These are phyloP conservation scores for Mycena metata DNA, from an alignment of 768 basidiomycete species.

Conservation along the genomic window DNA sequence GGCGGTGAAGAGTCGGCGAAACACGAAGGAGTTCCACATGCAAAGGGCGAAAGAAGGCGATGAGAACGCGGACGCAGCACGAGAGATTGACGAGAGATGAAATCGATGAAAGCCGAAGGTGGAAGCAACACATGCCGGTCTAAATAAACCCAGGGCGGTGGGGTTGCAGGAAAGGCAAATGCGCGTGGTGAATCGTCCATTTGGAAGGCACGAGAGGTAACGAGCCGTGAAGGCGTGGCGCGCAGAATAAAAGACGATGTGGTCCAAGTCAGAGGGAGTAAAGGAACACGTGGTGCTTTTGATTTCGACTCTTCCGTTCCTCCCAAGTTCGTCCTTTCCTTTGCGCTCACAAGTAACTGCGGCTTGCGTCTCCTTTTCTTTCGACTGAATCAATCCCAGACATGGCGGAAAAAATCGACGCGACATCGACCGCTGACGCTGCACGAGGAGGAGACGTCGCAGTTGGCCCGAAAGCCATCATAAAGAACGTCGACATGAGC, in stretches of 20 bases:
- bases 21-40: slow-evolving; percentile 15
- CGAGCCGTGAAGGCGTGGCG: slow-evolving; percentile 14
- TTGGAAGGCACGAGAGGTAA: slow-evolving; percentile 8
- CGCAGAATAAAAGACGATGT: slow-evolving; percentile 2
- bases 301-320: not conserved
- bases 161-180: not conserved
- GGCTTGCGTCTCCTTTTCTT: not conserved
- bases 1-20: slow-evolving; percentile 16
- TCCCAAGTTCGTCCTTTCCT: not conserved
- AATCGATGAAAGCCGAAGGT: not conserved
- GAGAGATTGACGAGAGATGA: not conserved
- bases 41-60: slow-evolving; percentile 15
- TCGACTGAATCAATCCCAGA: slow-evolving; percentile 6
- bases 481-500: slow-evolving; percentile 97
- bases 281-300: slow-evolving; percentile 5
- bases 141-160: not conserved
- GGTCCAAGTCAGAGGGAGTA: not conserved
- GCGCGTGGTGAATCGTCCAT: not conserved
- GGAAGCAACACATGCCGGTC: not conserved
- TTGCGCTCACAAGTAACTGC: slow-evolving; percentile 6
- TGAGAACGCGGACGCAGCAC: slow-evolving; percentile 6
- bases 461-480: slow-evolving; percentile 82
- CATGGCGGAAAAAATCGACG: slow-evolving; percentile 74
- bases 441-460: slow-evolving; percentile 56
- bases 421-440: slow-evolving; percentile 68